A percentile compares a stretch with the other conserved stretches of the same genome.
These are phyloP conservation scores for Zarea fungicola DNA, from an alignment of 2,329 filamentous ascomycete genomes.

Conservation along the genomic window DNA sequence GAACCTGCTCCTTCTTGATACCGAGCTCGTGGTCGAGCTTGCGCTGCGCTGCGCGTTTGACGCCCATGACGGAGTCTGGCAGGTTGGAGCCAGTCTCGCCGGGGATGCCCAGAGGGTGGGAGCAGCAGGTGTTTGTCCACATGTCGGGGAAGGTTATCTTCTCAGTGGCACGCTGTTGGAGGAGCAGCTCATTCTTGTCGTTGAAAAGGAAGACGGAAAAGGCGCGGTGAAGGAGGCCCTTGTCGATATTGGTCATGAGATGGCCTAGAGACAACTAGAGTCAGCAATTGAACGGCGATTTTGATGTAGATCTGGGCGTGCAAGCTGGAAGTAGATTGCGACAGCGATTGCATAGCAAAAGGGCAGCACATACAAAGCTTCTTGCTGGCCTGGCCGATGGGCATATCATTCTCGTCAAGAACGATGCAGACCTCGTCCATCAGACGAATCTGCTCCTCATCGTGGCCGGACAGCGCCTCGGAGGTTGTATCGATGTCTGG, in stretches of 20 bases:
- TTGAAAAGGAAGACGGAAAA: constrained; percentile 99
- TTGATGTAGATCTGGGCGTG: background rate
- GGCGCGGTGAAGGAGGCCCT: constrained; percentile 90
- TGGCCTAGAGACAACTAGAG: constrained; percentile 59
- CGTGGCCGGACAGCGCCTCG: constrained; percentile 79
- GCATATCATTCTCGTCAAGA: constrained; percentile 81
- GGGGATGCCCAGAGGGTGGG: constrained; percentile 86
- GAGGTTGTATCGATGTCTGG: constrained; percentile 72
- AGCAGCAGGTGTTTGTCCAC: constrained; percentile 99
- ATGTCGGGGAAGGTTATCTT: constrained; percentile 99
- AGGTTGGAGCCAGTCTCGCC: constrained; percentile 84
- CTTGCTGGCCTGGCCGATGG: constrained; percentile 96
- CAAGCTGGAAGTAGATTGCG: background rate
- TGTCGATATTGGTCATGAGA: constrained; percentile 97
- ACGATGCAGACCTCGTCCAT: constrained; percentile 99
- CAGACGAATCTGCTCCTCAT: constrained; percentile 93
- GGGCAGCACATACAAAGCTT: constrained; percentile 66
- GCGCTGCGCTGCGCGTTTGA: constrained; percentile 85
- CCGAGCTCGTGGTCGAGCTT: constrained; percentile 95
- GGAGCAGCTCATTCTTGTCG: constrained; percentile 81
- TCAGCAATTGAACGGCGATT: background rate
- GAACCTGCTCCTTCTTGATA: constrained; percentile 83
- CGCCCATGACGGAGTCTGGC: constrained; percentile 73
- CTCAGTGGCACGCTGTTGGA: constrained; percentile 91
- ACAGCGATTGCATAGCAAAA: background rate